Base-by-base conservation (phyloP, 768 basidiomycete genomes). In the Austroboletus eburneus region DNA sequence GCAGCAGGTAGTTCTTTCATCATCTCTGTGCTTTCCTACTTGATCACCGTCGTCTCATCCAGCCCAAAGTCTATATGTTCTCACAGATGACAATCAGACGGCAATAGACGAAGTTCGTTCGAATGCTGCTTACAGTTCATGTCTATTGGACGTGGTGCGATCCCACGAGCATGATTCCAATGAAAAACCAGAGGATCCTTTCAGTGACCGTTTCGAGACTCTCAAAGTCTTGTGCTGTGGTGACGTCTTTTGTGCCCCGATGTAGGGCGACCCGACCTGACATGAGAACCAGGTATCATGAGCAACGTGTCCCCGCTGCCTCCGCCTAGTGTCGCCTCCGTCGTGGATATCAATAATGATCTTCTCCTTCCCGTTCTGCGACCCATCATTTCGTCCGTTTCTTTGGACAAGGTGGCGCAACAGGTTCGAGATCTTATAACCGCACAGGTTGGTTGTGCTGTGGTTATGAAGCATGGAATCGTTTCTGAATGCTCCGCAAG, bases 31-130 rank as follows among this genome's bases (percentile, higher is more conserved):
- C 13, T 25, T 17, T 17, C 27, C 27, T 5, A 27, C 22, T 37
- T 29, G 44, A 48, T 20, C 38, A 17, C 46, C 18, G 36, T 27
- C 7, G 29, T 37, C 32, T 41, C 21, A 20, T 42, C 22, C 55
- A 92, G 92, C 91, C 0, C 94, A 97, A 61, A 91, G 91, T 58
- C 70, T 96, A 16, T 96, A 95, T 64, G 89, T 95, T 49, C 72
- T 97, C 22, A 90, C 91, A 2, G 91, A 94, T 62, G 94, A 96
- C 60, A 97, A 96, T 52, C 71, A 68, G n/a, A 77, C 84, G 16
- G 80, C 83, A 24, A 80, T 84, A 43, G 63, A 77, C n/a, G 81
- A 83, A 45, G 61, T 94, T 17, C 74, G 81, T 18, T 64, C 74
- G 22, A 73, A 86, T 59, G 76, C 75, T 13, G 70, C 73, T 2